phyloP scores from a whole-genome alignment of 169 alveolate genomes.

The Perkinsus marinus region DNA sequence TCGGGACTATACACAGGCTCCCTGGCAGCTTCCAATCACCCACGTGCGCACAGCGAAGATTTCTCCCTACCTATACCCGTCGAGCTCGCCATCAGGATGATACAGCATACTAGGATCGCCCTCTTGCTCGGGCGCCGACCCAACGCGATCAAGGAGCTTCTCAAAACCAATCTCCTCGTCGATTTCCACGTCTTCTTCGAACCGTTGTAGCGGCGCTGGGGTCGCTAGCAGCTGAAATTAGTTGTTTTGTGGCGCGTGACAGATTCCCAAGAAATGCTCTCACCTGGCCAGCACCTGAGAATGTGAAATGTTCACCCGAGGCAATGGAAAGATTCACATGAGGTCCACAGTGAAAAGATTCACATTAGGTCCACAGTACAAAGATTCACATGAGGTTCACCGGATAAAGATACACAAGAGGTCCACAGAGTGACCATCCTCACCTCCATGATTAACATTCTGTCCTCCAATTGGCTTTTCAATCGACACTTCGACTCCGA shows the following conservation, averaged over 20 bases:
- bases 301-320: no score
- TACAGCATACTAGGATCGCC: constrained; percentile 10
- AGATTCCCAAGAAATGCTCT: background rate
- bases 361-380: no score
- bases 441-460: background rate
- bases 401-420: no score
- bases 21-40: background rate
- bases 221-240: background rate
- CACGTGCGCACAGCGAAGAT: background rate
- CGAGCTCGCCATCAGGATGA: background rate
- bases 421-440: no score
- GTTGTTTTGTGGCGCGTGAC: background rate
- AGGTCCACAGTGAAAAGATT: no score
- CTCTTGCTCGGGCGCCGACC: constrained; percentile 5
- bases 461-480: constrained; percentile 15
- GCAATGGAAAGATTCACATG: background rate
- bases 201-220: background rate
- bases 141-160: constrained; percentile 28
- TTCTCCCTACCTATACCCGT: background rate
- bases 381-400: no score
- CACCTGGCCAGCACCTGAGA: background rate
- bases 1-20: constrained; percentile 14
- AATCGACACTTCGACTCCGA: constrained; percentile 36
- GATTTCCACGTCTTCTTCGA: constrained; percentile 11
- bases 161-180: constrained; percentile 21